phyloP scores from a whole-genome alignment of 441 rosid genomes.

The Euphorbia celastroides region DNA sequence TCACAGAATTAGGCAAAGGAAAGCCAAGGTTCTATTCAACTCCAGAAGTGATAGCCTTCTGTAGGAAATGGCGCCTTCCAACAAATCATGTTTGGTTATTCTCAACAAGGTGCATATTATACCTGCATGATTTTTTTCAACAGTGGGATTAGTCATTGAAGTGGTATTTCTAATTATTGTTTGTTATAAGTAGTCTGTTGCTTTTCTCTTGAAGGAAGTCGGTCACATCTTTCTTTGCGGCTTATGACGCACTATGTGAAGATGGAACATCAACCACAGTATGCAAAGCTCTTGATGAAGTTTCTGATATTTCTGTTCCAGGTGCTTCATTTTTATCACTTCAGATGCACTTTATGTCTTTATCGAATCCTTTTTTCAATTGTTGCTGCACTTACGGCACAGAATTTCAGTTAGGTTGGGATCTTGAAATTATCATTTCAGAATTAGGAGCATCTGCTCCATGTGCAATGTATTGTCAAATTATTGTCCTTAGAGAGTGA shows the following conservation, averaged over 20 bases:
- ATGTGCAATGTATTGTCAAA: background rate
- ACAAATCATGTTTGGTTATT: slow-evolving; percentile 93
- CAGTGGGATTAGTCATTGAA: background rate
- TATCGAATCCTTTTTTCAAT: background rate
- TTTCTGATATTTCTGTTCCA: slow-evolving; percentile 85
- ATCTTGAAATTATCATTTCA: background rate
- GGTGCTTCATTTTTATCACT: slow-evolving; percentile 38
- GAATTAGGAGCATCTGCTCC: background rate
- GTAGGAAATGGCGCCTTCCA: slow-evolving; percentile 87
- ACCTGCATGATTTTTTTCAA: slow-evolving; percentile 1
- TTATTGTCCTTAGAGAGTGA: background rate
- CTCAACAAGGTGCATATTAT: slow-evolving; percentile 65
- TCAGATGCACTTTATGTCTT: background rate
- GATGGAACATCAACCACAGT: slow-evolving; percentile 93
- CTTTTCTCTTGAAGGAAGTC: slow-evolving; percentile 68
- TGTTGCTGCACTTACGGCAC: background rate
- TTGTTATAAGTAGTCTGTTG: slow-evolving; percentile 18
- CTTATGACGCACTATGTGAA: slow-evolving; percentile 84
- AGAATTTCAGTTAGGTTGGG: slow-evolving; percentile 2
- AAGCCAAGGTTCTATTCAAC: slow-evolving; percentile 95
- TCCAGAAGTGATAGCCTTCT: slow-evolving; percentile 79
- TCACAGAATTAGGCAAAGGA: slow-evolving; percentile 82
- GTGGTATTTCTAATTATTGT: slow-evolving; percentile 5
- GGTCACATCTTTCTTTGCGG: slow-evolving; percentile 68
- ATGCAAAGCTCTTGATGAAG: slow-evolving; percentile 82